Evolutionary conservation across 495 filamentous ascomycete genomes (phyloP).

Genomic region (Xylaria nigripes): DNA sequence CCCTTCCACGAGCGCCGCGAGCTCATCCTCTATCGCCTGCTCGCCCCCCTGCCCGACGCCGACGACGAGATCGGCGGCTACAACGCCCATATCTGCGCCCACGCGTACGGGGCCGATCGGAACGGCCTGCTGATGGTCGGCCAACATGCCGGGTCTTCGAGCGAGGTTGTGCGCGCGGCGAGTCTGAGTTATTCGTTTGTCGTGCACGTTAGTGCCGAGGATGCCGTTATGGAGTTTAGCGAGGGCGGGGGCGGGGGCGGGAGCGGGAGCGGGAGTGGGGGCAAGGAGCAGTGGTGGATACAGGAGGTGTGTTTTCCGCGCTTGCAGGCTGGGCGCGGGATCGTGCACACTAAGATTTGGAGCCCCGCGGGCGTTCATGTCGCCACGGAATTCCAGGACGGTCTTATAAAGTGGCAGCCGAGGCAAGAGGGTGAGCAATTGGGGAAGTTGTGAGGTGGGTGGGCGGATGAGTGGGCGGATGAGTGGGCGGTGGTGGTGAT

Average conservation of each 20-base stretch:
- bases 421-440: conserved; percentile 13
- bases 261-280: too few relatives aligned
- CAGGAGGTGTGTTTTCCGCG: conserved; percentile 57
- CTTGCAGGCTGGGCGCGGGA: conserved; percentile 46
- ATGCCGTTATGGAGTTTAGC: conserved; percentile 32
- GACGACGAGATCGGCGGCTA: conserved; percentile 9
- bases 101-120: conserved; percentile 60
- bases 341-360: conserved; percentile 59
- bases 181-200: conserved; percentile 56
- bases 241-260: too few relatives aligned
- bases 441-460: conserved; percentile 9
- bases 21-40: conserved; percentile 49
- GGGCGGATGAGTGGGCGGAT: too few relatives aligned
- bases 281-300: conserved; percentile 53
- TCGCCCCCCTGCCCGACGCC: conserved; percentile 31
- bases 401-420: conserved; percentile 29
- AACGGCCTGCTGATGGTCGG: conserved; percentile 59
- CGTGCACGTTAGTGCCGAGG: conserved; percentile 45
- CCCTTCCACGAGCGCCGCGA: conserved; percentile 50
- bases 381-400: conserved; percentile 58
- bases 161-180: conserved; percentile 43
- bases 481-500: too few relatives aligned
- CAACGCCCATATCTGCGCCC: conserved; percentile 51
- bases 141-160: conserved; percentile 52
- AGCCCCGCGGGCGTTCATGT: conserved; percentile 51